Percentiles rank a stretch among this genome's conserved stretches.
Evolutionary conservation across 2,329 filamentous ascomycete species (phyloP).

Genomic region (Pseudogymnoascus sp.): DNA sequence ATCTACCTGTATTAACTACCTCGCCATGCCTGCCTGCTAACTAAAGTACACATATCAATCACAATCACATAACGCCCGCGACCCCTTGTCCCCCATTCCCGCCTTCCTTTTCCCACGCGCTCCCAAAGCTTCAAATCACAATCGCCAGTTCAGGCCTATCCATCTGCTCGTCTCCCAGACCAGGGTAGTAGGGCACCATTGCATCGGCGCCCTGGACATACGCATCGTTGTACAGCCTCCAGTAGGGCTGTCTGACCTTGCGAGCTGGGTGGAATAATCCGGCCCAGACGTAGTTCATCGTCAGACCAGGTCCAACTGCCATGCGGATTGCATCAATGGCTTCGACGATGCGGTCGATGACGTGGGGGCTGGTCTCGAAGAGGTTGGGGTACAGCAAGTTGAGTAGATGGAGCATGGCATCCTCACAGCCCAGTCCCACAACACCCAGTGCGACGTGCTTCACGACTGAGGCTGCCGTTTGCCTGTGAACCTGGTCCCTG

Average conservation of each 20-base stretch:
- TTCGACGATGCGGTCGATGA: constrained; percentile 96
- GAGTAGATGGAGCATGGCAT: constrained; percentile 95
- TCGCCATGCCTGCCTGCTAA: constrained; percentile 6
- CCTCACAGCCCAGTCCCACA: constrained; percentile 94
- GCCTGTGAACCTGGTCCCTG: constrained; percentile 93
- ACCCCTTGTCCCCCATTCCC: neutral
- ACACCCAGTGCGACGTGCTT: constrained; percentile 97
- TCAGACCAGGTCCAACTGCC: constrained; percentile 82
- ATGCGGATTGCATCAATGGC: constrained; percentile 94
- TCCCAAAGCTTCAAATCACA: constrained; percentile 52
- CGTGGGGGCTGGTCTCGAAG: constrained; percentile 95
- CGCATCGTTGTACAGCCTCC: constrained; percentile 93
- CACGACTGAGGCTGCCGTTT: constrained; percentile 92
- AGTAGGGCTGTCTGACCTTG: constrained; percentile 92
- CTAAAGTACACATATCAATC: constrained; percentile 6
- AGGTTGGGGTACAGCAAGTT: constrained; percentile 95
- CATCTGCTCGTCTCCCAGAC: constrained; percentile 72
- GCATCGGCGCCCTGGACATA: constrained; percentile 91
- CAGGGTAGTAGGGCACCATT: constrained; percentile 95
- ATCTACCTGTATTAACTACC: constrained; percentile 12
- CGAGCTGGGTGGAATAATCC: constrained; percentile 94
- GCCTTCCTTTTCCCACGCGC: neutral
- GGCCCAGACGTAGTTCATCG: constrained; percentile 98
- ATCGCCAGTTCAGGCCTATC: constrained; percentile 77
- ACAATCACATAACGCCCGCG: neutral